These are phyloP conservation scores for Epichloe glyceriae DNA, from an alignment of 2,329 filamentous ascomycete species.

Conservation along the genomic window DNA sequence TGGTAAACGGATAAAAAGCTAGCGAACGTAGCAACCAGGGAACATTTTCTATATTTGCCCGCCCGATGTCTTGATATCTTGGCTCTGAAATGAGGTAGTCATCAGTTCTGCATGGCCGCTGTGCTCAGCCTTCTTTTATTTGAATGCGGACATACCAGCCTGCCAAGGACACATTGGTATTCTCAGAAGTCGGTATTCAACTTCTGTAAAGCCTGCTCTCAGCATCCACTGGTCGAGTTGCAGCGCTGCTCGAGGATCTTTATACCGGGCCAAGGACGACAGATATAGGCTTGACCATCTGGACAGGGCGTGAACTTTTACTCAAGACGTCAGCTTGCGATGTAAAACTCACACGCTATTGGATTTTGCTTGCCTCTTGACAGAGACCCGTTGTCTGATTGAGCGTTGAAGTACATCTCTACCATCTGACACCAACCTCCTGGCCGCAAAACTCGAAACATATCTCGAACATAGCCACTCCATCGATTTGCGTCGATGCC, in stretches of 20 bases:
- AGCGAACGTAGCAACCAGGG: slow-evolving; percentile 40
- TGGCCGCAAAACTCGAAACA: slow-evolving; percentile 56
- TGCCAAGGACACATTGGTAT: slow-evolving; percentile 61
- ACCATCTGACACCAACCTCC: slow-evolving; percentile 81
- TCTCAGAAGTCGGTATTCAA: slow-evolving; percentile 52
- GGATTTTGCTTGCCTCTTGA: slow-evolving; percentile 36
- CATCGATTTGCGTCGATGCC: slow-evolving; percentile 64
- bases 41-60: slow-evolving; percentile 40
- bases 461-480: slow-evolving; percentile 63
- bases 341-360: not conserved
- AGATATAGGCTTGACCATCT: slow-evolving; percentile 56
- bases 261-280: slow-evolving; percentile 46
- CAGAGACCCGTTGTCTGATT: slow-evolving; percentile 74
- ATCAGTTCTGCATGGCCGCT: not conserved
- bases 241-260: slow-evolving; percentile 53
- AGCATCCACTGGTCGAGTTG: slow-evolving; percentile 46
- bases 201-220: slow-evolving; percentile 52
- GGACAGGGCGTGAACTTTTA: slow-evolving; percentile 48
- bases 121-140: not conserved
- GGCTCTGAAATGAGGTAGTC: slow-evolving; percentile 24
- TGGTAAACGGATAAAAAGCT: slow-evolving; percentile 43
- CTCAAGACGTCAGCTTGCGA: slow-evolving; percentile 3
- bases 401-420: slow-evolving; percentile 76
- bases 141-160: slow-evolving; percentile 34
- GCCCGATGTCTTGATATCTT: slow-evolving; percentile 39